Percentiles rank a stretch among this genome's conserved stretches.
Conservation (phyloP, 768 basidiomycete species). For the Tylopilus balloui region DNA sequence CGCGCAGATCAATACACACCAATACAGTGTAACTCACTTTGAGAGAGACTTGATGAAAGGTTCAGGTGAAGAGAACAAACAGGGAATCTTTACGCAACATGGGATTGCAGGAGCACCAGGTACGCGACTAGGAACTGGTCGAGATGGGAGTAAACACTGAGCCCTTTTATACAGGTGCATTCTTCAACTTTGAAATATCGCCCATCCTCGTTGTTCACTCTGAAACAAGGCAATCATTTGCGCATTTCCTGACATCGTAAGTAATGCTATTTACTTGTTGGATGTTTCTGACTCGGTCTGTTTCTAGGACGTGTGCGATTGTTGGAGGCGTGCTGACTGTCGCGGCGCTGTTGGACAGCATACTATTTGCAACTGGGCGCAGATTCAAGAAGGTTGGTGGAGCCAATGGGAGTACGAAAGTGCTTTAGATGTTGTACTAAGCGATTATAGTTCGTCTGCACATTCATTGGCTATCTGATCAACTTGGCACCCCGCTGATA, state of each 20-base stretch:
- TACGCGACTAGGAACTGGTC: slow-evolving; percentile 11
- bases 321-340: slow-evolving; percentile 96
- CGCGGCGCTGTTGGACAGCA: slow-evolving; percentile 80
- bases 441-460: slow-evolving; percentile 6
- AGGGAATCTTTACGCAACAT: slow-evolving; percentile 72
- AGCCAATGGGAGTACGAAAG: slow-evolving; percentile 28
- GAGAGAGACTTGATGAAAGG: slow-evolving; percentile 84
- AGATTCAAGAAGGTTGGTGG: slow-evolving; percentile 59
- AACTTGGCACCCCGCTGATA: not conserved
- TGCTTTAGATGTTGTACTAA: slow-evolving; percentile 26
- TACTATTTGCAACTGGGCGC: slow-evolving; percentile 79
- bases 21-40: slow-evolving; percentile 95
- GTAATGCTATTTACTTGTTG: slow-evolving; percentile 30
- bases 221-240: slow-evolving; percentile 90
- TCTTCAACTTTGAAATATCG: slow-evolving; percentile 95
- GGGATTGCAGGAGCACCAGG: slow-evolving; percentile 71
- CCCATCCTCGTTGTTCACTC: slow-evolving; percentile 91
- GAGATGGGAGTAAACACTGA: not conserved
- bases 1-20: slow-evolving; percentile 75
- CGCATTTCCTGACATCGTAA: slow-evolving; percentile 96
- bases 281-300: not conserved
- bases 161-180: slow-evolving; percentile 49
- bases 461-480: slow-evolving; percentile 17
- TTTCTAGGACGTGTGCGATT: slow-evolving; percentile 85
- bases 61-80: slow-evolving; percentile 48